Evolutionary conservation across 2,329 filamentous ascomycete species (phyloP).

Genomic region (Scedosporium apiospermum): DNA sequence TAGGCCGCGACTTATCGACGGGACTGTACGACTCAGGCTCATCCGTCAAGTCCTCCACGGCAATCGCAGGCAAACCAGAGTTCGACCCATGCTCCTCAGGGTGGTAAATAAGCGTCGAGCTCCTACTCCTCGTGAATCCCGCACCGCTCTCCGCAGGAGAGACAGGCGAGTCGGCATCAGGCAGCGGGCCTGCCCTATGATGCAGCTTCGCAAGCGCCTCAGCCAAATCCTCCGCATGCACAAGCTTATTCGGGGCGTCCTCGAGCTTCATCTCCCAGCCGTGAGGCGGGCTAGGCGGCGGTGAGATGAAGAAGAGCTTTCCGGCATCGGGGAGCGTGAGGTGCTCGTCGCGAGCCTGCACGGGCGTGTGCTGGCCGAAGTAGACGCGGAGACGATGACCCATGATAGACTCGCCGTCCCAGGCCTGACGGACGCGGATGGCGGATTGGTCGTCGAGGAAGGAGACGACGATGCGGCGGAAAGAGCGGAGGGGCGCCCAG

Average conservation of each 20-base stretch:
- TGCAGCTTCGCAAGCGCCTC: conserved; percentile 55
- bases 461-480: conserved; percentile 71
- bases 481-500: conserved; percentile 73
- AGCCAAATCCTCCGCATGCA: conserved; percentile 60
- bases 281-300: conserved; percentile 57
- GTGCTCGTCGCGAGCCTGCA: conserved; percentile 44
- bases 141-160: conserved; percentile 28
- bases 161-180: conserved; percentile 22
- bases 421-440: conserved; percentile 59
- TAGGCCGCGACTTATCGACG: conserved; percentile 32
- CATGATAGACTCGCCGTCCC: conserved; percentile 66
- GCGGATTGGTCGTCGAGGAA: conserved; percentile 64
- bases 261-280: conserved; percentile 61
- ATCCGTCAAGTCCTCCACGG: conserved; percentile 59
- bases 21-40: conserved; percentile 34
- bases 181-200: conserved; percentile 24
- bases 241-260: conserved; percentile 60
- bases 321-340: conserved; percentile 59
- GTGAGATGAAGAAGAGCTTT: conserved; percentile 65
- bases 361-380: conserved; percentile 54
- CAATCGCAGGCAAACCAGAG: conserved; percentile 52
- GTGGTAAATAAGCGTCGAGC: conserved; percentile 57
- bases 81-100: conserved; percentile 37
- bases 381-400: conserved; percentile 61
- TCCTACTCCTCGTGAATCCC: conserved; percentile 40